Conservation (phyloP, 345 rosid species). For the Corchorus olitorius region DNA sequence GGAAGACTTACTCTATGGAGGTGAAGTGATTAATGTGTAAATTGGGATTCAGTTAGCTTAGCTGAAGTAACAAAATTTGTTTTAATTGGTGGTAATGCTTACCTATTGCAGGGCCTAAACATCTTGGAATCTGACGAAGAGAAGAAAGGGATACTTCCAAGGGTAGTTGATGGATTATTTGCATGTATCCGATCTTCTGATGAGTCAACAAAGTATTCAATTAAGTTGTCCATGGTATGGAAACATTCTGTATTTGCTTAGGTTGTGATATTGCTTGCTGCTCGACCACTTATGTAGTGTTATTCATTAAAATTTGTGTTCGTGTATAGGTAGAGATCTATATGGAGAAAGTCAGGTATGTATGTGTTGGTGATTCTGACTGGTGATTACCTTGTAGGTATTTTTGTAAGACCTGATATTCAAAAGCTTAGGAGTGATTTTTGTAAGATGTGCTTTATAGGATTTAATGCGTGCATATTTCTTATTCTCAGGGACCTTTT, state of each 20-base stretch:
- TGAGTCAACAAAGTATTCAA: conserved; percentile 41
- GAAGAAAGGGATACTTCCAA: conserved; percentile 74
- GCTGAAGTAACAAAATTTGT: neutral
- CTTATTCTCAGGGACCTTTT: conserved; percentile 65
- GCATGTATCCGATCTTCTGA: conserved; percentile 46
- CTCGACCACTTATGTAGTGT: neutral
- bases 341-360: conserved; percentile 92
- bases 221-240: conserved; percentile 85
- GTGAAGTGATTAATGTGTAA: conserved; percentile 29
- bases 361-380: conserved; percentile 1
- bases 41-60: neutral
- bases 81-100: neutral
- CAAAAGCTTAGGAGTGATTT: conserved; percentile 6
- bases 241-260: neutral
- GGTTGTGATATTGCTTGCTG: neutral
- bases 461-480: neutral
- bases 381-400: neutral
- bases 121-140: conserved; percentile 53
- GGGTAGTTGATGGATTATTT: conserved; percentile 74
- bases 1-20: conserved; percentile 92
- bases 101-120: conserved; percentile 58
- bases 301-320: conserved; percentile 11
- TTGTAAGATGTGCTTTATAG: conserved; percentile 1
- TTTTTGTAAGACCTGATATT: conserved; percentile 4
- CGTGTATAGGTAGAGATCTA: conserved; percentile 79